These are phyloP conservation scores for Torulaspora indica DNA, from an alignment of 805 yeast species.

Conservation along the genomic window DNA sequence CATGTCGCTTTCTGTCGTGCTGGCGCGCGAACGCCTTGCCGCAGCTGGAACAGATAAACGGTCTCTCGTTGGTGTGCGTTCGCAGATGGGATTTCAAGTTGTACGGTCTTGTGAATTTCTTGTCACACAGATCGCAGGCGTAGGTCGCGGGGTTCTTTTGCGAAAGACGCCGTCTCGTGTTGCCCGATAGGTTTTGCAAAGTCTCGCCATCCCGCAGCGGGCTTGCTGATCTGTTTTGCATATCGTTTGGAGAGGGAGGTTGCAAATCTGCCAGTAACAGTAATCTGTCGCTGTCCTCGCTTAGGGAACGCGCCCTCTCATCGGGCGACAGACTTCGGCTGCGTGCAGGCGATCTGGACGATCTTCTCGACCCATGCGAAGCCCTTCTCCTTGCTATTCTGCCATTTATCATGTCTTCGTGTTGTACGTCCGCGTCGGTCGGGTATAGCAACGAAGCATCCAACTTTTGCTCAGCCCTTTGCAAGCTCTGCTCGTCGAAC, in stretches of 20 bases:
- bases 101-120: slow-evolving; percentile 86
- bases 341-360: slow-evolving; percentile 19
- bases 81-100: slow-evolving; percentile 86
- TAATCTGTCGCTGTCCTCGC: slow-evolving; percentile 32
- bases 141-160: slow-evolving; percentile 30
- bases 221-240: slow-evolving; percentile 5
- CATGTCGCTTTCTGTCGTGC: slow-evolving; percentile 74
- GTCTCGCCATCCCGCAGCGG: slow-evolving; percentile 19
- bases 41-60: slow-evolving; percentile 66
- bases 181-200: slow-evolving; percentile 17
- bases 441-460: slow-evolving; percentile 10
- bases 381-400: slow-evolving; percentile 25
- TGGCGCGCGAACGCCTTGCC: slow-evolving; percentile 79
- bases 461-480: slow-evolving; percentile 9
- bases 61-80: slow-evolving; percentile 84
- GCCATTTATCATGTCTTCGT: slow-evolving; percentile 30
- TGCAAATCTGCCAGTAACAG: slow-evolving; percentile 30
- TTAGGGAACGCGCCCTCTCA: slow-evolving; percentile 32
- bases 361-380: slow-evolving; percentile 16
- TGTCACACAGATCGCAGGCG: slow-evolving; percentile 79
- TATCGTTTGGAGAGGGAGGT: slow-evolving; percentile 12
- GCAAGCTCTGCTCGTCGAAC: slow-evolving; percentile 7
- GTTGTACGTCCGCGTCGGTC: slow-evolving; percentile 12
- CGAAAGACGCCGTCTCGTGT: slow-evolving; percentile 15
- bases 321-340: slow-evolving; percentile 24